Conservation (phyloP, 169 alveolate species). For the Cryptosporidium felis region DNA sequence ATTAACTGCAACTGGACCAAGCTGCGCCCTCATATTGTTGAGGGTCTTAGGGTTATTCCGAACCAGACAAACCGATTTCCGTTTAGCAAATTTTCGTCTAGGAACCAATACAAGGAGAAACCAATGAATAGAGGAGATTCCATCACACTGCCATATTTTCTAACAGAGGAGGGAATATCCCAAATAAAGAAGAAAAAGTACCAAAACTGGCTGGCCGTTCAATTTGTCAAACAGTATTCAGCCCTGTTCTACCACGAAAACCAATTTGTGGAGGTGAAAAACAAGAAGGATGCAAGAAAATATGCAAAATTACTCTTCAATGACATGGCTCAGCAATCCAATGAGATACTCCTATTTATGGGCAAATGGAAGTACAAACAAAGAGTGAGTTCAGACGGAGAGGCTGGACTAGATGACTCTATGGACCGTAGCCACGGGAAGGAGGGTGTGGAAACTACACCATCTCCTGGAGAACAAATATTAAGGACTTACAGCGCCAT, state of each 20-base stretch:
- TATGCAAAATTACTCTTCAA: slow-evolving; percentile 53
- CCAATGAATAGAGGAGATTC: slow-evolving; percentile 69
- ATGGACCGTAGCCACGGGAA: slow-evolving; percentile 6
- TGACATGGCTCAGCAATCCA: slow-evolving; percentile 47
- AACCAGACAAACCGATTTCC: background rate
- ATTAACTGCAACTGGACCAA: slow-evolving; percentile 69
- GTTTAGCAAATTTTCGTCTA: slow-evolving; percentile 18
- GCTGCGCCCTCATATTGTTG: slow-evolving; percentile 66
- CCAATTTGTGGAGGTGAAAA: slow-evolving; percentile 47
- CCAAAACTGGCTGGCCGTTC: slow-evolving; percentile 68
- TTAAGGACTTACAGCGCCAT: background rate
- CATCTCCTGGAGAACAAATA: slow-evolving; percentile 9
- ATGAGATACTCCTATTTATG: slow-evolving; percentile 46
- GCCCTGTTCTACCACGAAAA: slow-evolving; percentile 33
- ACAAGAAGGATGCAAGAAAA: slow-evolving; percentile 62
- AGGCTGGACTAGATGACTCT: background rate
- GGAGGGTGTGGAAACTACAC: slow-evolving; percentile 9
- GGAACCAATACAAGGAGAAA: slow-evolving; percentile 9
- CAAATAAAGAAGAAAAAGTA: slow-evolving; percentile 63
- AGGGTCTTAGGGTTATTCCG: slow-evolving; percentile 21
- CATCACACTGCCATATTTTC: slow-evolving; percentile 43
- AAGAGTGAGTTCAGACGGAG: background rate
- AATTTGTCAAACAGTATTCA: slow-evolving; percentile 56
- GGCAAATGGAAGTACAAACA: slow-evolving; percentile 60
- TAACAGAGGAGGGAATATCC: slow-evolving; percentile 63